These are phyloP conservation scores for Candida corydali DNA, from an alignment of 805 yeast species.

Conservation along the genomic window DNA sequence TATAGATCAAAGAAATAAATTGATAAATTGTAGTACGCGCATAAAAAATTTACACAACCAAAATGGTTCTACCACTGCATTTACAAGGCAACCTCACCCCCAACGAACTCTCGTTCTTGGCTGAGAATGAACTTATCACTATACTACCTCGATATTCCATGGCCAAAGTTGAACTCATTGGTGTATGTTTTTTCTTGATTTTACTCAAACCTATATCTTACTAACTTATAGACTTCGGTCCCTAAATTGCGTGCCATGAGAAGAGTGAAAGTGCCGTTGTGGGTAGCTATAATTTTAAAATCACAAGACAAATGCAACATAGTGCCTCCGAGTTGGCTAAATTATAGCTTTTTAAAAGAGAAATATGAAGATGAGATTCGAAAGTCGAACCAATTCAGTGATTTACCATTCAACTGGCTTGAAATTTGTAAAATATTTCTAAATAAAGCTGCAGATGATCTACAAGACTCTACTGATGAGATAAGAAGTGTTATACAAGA, in stretches of 20 bases:
- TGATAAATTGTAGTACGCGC: slow-evolving; percentile 3
- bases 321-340: slow-evolving; percentile 84
- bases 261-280: slow-evolving; percentile 68
- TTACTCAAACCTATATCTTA: slow-evolving; percentile 1
- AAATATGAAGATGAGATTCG: slow-evolving; percentile 65
- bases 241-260: slow-evolving; percentile 66
- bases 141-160: slow-evolving; percentile 77
- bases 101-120: slow-evolving; percentile 75
- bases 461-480: slow-evolving; percentile 66
- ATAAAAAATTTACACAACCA: not conserved
- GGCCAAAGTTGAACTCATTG: slow-evolving; percentile 61
- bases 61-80: slow-evolving; percentile 61
- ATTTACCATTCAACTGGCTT: slow-evolving; percentile 85
- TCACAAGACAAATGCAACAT: slow-evolving; percentile 83
- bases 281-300: slow-evolving; percentile 83
- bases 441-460: slow-evolving; percentile 71
- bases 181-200: too few relatives aligned
- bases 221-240: slow-evolving; percentile 37
- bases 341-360: slow-evolving; percentile 46
- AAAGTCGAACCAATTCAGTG: slow-evolving; percentile 55
- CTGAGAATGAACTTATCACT: slow-evolving; percentile 71
- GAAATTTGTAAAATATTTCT: slow-evolving; percentile 72
- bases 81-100: slow-evolving; percentile 61
- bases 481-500: slow-evolving; percentile 74
- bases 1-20: slow-evolving; percentile 14